Conservation (phyloP, 2,329 filamentous ascomycete genomes). For the Paraphaeosphaeria minitans region DNA sequence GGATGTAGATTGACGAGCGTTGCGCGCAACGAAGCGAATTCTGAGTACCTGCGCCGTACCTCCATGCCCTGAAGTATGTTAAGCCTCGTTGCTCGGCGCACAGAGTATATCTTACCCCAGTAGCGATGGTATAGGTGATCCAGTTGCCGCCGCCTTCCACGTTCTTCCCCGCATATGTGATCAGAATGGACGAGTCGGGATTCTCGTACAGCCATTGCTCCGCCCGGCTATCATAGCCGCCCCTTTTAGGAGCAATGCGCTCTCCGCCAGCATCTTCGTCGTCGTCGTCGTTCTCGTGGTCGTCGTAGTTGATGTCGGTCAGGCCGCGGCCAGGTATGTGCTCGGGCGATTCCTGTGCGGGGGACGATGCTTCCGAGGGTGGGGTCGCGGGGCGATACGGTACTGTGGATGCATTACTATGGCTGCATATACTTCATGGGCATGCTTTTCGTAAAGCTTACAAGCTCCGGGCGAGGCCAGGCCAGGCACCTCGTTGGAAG, state of each 20-base stretch:
- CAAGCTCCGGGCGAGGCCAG: constrained; percentile 47
- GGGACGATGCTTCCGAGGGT: constrained; percentile 73
- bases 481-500: constrained; percentile 64
- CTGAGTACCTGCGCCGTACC: constrained; percentile 92
- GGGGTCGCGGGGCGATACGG: constrained; percentile 63
- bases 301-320: constrained; percentile 64
- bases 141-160: constrained; percentile 87
- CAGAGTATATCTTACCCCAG: constrained; percentile 67
- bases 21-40: constrained; percentile 89
- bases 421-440: background rate
- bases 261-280: constrained; percentile 48
- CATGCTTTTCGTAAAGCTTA: constrained; percentile 29
- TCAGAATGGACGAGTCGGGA: constrained; percentile 84
- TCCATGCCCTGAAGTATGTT: constrained; percentile 75
- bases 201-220: constrained; percentile 98
- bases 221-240: constrained; percentile 91
- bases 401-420: constrained; percentile 22
- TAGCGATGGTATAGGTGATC: constrained; percentile 96
- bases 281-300: constrained; percentile 44
- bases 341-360: constrained; percentile 68
- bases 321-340: constrained; percentile 60
- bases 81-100: constrained; percentile 15
- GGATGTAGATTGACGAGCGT: constrained; percentile 91
- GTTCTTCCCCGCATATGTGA: constrained; percentile 95
- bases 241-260: constrained; percentile 67